Evolutionary conservation across 352 stramenopile species (phyloP).

Genomic region (Globisporangium nunn): DNA sequence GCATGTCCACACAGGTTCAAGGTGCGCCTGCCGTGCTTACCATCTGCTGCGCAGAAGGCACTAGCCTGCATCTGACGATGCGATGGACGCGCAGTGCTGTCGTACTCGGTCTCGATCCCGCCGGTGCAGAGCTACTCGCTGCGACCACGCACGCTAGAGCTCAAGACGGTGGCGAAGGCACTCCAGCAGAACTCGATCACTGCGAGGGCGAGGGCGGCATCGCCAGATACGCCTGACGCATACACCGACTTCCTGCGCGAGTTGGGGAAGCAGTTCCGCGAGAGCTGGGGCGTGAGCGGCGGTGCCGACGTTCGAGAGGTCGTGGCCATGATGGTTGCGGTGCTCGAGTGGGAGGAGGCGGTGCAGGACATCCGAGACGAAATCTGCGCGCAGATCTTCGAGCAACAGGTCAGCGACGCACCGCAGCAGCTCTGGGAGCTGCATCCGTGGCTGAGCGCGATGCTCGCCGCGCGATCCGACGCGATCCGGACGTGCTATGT

Average conservation of each 20-base stretch:
- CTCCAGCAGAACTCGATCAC: conserved; percentile 36
- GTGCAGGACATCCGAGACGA: not conserved
- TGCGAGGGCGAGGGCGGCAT: conserved; percentile 9
- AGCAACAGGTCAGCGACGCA: not conserved
- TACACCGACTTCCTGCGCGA: conserved; percentile 23
- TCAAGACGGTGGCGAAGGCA: conserved; percentile 26
- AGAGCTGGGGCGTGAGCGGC: not conserved
- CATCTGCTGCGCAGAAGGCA: not conserved
- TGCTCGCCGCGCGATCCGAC: conserved; percentile 12
- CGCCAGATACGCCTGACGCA: conserved; percentile 8
- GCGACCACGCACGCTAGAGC: conserved; percentile 27
- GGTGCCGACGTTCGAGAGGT: conserved; percentile 7
- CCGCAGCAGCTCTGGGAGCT: conserved; percentile 7
- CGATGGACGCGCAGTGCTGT: conserved; percentile 19
- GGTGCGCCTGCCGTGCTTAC: conserved; percentile 8
- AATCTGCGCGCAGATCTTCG: conserved; percentile 4
- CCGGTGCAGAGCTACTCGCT: conserved; percentile 32
- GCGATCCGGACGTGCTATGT: conserved; percentile 21
- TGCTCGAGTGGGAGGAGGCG: conserved; percentile 2
- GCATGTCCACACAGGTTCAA: conserved; percentile 28
- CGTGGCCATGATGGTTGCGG: conserved; percentile 1
- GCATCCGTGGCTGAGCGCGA: conserved; percentile 10
- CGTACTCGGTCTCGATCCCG: conserved; percentile 14
- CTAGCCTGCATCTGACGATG: not conserved
- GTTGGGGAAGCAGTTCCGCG: conserved; percentile 3